These are phyloP conservation scores for Plasmodium gonderi DNA, from an alignment of 169 alveolate species.

Conservation along the genomic window DNA sequence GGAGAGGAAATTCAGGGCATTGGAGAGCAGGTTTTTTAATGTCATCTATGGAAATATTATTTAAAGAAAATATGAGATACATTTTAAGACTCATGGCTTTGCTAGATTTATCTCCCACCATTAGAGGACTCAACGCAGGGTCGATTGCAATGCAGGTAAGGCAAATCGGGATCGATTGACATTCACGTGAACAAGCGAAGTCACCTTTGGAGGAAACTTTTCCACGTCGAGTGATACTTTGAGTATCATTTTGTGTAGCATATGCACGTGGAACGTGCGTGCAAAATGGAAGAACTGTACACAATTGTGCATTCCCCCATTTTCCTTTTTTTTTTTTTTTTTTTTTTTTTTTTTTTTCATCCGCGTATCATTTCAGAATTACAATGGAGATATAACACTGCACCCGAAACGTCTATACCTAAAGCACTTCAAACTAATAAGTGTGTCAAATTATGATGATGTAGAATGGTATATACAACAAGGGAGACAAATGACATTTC, in stretches of 20 bases:
- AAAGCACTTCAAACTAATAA: slow-evolving; percentile 72
- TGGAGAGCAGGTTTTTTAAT: slow-evolving; percentile 82
- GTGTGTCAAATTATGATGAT: slow-evolving; percentile 76
- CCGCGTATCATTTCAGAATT: slow-evolving; percentile 55
- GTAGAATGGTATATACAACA: slow-evolving; percentile 76
- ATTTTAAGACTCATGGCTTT: slow-evolving; percentile 79
- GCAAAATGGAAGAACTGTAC: too few species aligned
- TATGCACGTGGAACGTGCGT: too few species aligned
- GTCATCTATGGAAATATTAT: slow-evolving; percentile 78
- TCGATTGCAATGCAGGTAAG: slow-evolving; percentile 79
- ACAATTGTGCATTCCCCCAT: background rate
- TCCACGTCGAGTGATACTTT: too few species aligned
- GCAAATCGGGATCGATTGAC: slow-evolving; percentile 78
- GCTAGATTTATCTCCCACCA: slow-evolving; percentile 80
- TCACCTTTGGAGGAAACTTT: background rate
- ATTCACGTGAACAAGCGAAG: slow-evolving; percentile 71
- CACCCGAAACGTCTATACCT: slow-evolving; percentile 75
- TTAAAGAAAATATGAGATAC: slow-evolving; percentile 77
- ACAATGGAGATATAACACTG: slow-evolving; percentile 81
- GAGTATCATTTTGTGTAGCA: too few species aligned
- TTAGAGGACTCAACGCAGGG: slow-evolving; percentile 80
- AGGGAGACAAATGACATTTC: slow-evolving; percentile 75
- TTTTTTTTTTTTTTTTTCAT: background rate
- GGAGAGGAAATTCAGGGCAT: slow-evolving; percentile 77
- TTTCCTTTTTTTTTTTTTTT: background rate